phyloP scores from a whole-genome alignment of 2,329 filamentous ascomycete species.

The Eutypella sp. region DNA sequence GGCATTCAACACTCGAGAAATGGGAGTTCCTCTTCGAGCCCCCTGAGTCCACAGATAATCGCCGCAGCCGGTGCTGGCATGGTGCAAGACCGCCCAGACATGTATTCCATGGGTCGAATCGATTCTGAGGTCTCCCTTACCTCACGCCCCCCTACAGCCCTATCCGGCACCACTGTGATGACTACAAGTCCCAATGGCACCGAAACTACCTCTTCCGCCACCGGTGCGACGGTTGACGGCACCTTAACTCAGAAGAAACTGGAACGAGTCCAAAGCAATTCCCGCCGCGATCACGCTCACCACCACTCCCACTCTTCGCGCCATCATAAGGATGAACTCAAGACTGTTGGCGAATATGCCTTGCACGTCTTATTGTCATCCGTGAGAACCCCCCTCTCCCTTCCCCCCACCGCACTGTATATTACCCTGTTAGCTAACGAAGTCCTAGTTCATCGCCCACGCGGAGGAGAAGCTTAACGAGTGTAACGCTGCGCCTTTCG shows the following conservation, averaged over 20 bases:
- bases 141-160: conserved; percentile 41
- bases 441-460: conserved; percentile 74
- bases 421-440: conserved; percentile 29
- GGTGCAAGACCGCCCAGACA: conserved; percentile 47
- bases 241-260: conserved; percentile 46
- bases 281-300: conserved; percentile 66
- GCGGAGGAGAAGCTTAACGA: conserved; percentile 95
- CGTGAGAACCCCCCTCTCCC: too few relatives aligned
- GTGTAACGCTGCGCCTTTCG: conserved; percentile 74
- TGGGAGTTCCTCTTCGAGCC: conserved; percentile 77
- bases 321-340: conserved; percentile 68
- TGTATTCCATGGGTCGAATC: conserved; percentile 41
- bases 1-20: conserved; percentile 90
- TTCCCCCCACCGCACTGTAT: too few relatives aligned
- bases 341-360: conserved; percentile 96
- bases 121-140: conserved; percentile 37
- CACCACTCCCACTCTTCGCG: conserved; percentile 73
- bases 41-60: conserved; percentile 83
- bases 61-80: conserved; percentile 58
- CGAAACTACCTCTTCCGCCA: conserved; percentile 43
- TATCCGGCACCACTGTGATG: conserved; percentile 38
- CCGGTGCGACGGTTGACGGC: conserved; percentile 29
- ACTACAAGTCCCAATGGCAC: conserved; percentile 26
- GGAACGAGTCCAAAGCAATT: conserved; percentile 61
- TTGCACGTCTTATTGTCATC: conserved; percentile 94